phyloP scores from a whole-genome alignment of 306 rosid genomes.

The Rubus idaeus region DNA sequence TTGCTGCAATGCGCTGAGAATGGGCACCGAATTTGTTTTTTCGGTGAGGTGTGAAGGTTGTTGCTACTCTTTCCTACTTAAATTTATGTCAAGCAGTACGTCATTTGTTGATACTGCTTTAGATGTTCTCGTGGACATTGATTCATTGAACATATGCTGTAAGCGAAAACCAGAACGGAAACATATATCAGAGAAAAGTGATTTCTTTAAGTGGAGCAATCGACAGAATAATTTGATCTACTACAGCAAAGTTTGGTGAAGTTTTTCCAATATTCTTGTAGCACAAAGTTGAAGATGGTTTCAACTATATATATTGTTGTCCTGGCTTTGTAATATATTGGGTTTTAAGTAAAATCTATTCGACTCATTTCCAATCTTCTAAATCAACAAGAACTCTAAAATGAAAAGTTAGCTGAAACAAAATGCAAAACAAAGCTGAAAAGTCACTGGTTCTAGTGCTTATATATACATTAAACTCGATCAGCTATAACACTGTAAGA shows the following conservation, averaged over 20 bases:
- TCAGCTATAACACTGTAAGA: background rate
- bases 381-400: background rate
- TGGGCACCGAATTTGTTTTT: background rate
- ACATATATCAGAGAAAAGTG: background rate
- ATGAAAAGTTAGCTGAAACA: background rate
- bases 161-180: constrained; percentile 11
- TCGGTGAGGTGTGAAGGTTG: constrained; percentile 20
- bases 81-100: background rate
- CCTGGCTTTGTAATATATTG: constrained; percentile 2
- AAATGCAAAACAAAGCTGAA: background rate
- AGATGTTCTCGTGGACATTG: constrained; percentile 1
- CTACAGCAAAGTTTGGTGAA: background rate
- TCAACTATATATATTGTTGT: background rate
- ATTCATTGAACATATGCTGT: constrained; percentile 17
- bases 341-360: background rate
- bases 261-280: constrained; percentile 17
- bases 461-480: background rate
- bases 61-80: constrained; percentile 11
- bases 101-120: constrained; percentile 24
- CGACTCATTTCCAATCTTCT: background rate
- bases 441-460: background rate
- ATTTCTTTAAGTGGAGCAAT: constrained; percentile 7
- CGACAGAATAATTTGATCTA: constrained; percentile 17
- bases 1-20: constrained; percentile 59
- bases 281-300: constrained; percentile 1